Conservation (phyloP, 2,329 filamentous ascomycete genomes). For the Madurella mycetomatis region DNA sequence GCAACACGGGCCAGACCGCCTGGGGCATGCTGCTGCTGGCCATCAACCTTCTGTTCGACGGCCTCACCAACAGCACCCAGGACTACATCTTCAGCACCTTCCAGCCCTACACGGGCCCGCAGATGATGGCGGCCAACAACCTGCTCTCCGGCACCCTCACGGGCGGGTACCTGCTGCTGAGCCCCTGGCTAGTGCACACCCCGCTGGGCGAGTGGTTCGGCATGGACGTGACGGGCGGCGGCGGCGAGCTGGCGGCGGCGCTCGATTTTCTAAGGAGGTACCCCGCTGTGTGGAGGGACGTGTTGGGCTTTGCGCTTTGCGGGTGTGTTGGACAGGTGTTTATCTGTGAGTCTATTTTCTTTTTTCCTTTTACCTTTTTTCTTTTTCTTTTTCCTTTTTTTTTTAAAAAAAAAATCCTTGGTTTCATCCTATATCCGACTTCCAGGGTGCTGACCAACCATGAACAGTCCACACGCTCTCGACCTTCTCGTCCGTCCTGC, state of each 20-base stretch:
- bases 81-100: constrained; percentile 86
- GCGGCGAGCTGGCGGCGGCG: constrained; percentile 76
- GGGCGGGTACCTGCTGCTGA: constrained; percentile 67
- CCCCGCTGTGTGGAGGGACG: constrained; percentile 78
- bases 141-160: constrained; percentile 79
- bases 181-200: constrained; percentile 72
- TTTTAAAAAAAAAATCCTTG: too few species aligned
- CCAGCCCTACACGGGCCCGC: constrained; percentile 78
- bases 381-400: neutral
- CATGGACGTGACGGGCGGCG: constrained; percentile 59
- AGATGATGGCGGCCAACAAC: constrained; percentile 99
- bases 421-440: neutral
- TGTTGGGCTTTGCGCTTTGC: constrained; percentile 83
- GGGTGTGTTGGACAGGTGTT: constrained; percentile 94
- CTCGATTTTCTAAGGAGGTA: constrained; percentile 75
- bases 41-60: constrained; percentile 92
- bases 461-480: constrained; percentile 76
- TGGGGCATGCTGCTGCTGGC: constrained; percentile 81
- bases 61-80: constrained; percentile 92
- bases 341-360: constrained; percentile 59
- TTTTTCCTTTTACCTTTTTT: neutral
- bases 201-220: constrained; percentile 61
- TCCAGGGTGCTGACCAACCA: neutral
- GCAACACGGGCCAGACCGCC: constrained; percentile 53
- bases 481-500: constrained; percentile 83